A percentile compares a stretch with the other conserved stretches of the same genome.
Evolutionary conservation across 2,329 filamentous ascomycete species (phyloP).

Genomic region (Cercospora zeina): DNA sequence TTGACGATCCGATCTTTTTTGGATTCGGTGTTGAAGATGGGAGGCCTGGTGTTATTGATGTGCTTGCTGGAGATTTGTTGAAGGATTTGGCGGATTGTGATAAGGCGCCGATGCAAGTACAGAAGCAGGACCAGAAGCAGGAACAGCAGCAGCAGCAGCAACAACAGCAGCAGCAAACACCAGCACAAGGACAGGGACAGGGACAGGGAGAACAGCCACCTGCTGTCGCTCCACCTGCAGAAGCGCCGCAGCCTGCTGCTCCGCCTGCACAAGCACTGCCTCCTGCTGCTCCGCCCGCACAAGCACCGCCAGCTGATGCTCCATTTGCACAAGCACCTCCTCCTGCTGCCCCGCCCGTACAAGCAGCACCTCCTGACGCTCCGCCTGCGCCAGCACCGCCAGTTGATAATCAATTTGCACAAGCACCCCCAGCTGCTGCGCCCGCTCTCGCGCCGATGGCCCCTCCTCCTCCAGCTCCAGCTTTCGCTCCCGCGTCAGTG

Average conservation of each 20-base stretch:
- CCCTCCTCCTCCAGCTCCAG: background rate
- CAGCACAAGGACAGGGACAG: background rate
- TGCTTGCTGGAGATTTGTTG: slow-evolving; percentile 54
- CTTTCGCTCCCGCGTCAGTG: background rate
- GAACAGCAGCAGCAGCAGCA: background rate
- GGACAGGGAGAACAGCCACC: background rate
- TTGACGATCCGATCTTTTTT: slow-evolving; percentile 58
- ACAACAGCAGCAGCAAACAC: background rate
- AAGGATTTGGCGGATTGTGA: slow-evolving; percentile 40
- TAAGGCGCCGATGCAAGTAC: background rate
- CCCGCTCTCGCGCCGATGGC: background rate
- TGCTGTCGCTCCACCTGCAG: background rate
- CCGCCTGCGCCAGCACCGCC: background rate
- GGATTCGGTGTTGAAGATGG: slow-evolving; percentile 60
- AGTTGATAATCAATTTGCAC: background rate
- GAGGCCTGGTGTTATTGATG: slow-evolving; percentile 53
- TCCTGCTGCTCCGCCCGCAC: background rate
- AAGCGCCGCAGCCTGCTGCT: background rate
- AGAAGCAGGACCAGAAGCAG: background rate
- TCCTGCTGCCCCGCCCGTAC: background rate
- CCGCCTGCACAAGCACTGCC: background rate
- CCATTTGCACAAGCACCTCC: background rate
- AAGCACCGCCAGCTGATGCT: background rate
- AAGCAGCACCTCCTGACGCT: background rate
- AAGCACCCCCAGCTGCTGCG: background rate